Conservation (phyloP, 2,329 filamentous ascomycete genomes). For the Cercospora sp. region DNA sequence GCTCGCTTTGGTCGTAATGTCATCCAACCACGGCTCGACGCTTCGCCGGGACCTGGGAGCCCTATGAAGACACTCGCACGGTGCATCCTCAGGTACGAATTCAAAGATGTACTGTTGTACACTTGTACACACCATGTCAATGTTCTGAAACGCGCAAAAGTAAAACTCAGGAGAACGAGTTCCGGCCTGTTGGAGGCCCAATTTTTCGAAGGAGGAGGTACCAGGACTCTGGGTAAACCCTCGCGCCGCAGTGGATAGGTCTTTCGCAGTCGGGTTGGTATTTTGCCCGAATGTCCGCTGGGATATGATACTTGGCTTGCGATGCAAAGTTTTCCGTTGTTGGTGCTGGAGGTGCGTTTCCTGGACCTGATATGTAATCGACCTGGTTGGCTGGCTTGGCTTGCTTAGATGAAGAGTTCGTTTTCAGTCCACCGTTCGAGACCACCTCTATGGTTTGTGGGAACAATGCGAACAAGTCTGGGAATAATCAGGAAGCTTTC, state of each 20-base stretch:
- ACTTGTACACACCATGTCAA: neutral
- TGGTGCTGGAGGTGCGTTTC: neutral
- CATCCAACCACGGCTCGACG: neutral
- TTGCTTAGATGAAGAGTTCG: neutral
- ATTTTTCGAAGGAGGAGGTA: neutral
- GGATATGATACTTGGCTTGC: neutral
- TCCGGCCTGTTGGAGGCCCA: neutral
- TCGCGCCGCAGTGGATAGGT: conserved; percentile 32
- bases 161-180: neutral
- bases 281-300: neutral
- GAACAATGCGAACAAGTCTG: neutral
- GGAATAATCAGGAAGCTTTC: neutral
- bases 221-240: neutral
- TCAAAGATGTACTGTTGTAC: neutral
- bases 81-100: neutral
- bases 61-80: neutral
- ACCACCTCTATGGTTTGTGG: neutral
- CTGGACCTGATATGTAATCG: neutral
- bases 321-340: neutral
- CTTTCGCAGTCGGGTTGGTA: neutral
- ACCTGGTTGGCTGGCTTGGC: neutral
- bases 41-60: neutral
- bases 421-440: neutral
- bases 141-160: neutral
- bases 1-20: neutral